These are phyloP conservation scores for Botrytis fragariae DNA, from an alignment of 2,329 filamentous ascomycete species.

Conservation along the genomic window DNA sequence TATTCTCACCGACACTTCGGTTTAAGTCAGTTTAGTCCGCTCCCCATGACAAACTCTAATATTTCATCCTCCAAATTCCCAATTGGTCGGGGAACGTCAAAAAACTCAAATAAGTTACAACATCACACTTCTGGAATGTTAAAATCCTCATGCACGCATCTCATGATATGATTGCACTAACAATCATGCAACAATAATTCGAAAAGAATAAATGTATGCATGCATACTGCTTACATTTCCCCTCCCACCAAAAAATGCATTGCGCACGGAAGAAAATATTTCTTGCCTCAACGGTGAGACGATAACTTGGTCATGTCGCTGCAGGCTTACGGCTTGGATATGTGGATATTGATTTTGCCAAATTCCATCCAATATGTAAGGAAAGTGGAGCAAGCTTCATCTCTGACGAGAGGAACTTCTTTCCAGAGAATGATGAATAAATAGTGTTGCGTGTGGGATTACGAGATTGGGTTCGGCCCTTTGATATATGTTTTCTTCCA, in stretches of 20 bases:
- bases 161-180: neutral
- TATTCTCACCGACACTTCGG: constrained; percentile 10
- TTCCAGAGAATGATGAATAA: neutral
- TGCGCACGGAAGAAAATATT: constrained; percentile 7
- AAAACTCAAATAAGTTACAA: neutral
- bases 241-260: neutral
- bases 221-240: constrained; percentile 7
- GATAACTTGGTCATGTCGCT: constrained; percentile 5
- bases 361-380: neutral
- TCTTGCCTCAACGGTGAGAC: constrained; percentile 2
- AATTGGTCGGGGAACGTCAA: neutral
- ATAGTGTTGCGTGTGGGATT: neutral
- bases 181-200: neutral
- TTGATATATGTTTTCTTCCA: neutral
- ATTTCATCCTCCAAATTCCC: neutral
- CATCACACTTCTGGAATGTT: neutral
- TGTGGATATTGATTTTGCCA: neutral
- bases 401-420: constrained; percentile 15
- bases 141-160: constrained; percentile 3
- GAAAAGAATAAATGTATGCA: neutral
- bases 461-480: constrained; percentile 4
- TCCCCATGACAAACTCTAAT: neutral
- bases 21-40: neutral
- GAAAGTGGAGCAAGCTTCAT: neutral
- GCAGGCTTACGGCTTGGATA: constrained; percentile 15